Evolutionary conservation across 2,329 filamentous ascomycete species (phyloP).

Genomic region (Monilinia aucupariae): DNA sequence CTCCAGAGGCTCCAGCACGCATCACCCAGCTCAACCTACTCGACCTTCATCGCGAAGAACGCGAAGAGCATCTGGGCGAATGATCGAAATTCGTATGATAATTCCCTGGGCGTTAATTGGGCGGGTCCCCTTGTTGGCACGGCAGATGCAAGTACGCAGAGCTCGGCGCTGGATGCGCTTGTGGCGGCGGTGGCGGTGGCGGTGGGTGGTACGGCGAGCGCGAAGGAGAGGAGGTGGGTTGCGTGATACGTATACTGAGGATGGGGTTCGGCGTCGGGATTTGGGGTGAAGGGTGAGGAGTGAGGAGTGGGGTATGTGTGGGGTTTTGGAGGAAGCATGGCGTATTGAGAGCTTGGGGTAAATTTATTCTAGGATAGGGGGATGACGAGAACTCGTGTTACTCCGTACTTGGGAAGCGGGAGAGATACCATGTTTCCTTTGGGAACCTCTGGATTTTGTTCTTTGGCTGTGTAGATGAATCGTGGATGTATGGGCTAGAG

Average conservation of each 20-base stretch:
- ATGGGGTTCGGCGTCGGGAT: background rate
- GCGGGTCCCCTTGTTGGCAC: constrained; percentile 50
- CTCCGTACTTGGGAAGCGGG: background rate
- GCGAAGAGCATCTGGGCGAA: constrained; percentile 61
- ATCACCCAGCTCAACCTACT: constrained; percentile 46
- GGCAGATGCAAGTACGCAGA: constrained; percentile 55
- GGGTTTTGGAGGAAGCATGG: background rate
- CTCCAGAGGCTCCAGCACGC: constrained; percentile 47
- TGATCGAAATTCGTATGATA: constrained; percentile 42
- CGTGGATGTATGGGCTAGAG: background rate
- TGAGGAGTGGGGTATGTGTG: background rate
- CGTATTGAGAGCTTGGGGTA: background rate
- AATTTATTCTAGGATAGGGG: background rate
- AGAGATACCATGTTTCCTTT: background rate
- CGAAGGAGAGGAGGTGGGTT: background rate
- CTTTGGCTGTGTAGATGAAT: background rate
- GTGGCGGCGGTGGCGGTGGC: constrained; percentile 48
- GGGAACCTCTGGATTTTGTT: too few relatives aligned
- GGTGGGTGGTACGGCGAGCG: background rate
- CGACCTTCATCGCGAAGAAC: constrained; percentile 54
- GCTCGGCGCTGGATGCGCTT: constrained; percentile 60
- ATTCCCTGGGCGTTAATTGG: constrained; percentile 58
- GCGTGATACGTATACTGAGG: background rate
- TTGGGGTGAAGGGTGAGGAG: background rate
- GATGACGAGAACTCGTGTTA: background rate